Percentiles rank a stretch among this genome's conserved stretches.
Evolutionary conservation across 2,329 filamentous ascomycete genomes (phyloP).

Genomic region (Cladosporium sp.): DNA sequence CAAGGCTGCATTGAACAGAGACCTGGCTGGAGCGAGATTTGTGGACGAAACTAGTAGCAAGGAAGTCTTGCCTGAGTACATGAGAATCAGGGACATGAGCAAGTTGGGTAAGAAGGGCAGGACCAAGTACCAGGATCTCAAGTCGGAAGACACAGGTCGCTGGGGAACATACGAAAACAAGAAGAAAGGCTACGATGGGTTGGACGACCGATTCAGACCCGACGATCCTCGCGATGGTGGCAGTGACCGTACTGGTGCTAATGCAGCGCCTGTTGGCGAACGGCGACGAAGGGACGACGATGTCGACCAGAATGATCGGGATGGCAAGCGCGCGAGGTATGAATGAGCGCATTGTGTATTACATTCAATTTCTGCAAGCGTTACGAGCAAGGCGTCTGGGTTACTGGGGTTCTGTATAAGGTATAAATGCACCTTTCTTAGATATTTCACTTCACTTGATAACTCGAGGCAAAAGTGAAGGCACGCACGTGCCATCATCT

Average conservation of each 20-base stretch:
- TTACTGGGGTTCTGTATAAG: not conserved
- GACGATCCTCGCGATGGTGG: conserved; percentile 46
- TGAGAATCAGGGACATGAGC: conserved; percentile 91
- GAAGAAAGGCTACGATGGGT: conserved; percentile 43
- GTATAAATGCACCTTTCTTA: not conserved
- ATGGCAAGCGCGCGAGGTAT: conserved; percentile 42
- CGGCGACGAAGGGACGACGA: conserved; percentile 44
- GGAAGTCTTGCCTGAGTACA: conserved; percentile 78
- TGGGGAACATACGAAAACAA: conserved; percentile 64
- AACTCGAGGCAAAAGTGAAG: not conserved
- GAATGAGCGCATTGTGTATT: conserved; percentile 25
- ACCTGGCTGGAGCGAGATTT: conserved; percentile 80
- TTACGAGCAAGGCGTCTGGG: conserved; percentile 19
- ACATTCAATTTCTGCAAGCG: not conserved
- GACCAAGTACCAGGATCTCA: conserved; percentile 84
- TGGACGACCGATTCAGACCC: conserved; percentile 64
- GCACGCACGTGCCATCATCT: not conserved
- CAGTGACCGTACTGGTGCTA: conserved; percentile 58
- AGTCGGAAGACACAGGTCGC: conserved; percentile 80
- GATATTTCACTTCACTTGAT: not conserved
- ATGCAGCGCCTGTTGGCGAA: conserved; percentile 65
- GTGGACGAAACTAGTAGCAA: conserved; percentile 78
- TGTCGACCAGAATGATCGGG: conserved; percentile 30
- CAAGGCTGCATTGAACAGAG: conserved; percentile 70
- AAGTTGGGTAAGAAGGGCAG: conserved; percentile 89